Evolutionary conservation across 306 rosid species (phyloP).

Genomic region (Boehmeria nivea): DNA sequence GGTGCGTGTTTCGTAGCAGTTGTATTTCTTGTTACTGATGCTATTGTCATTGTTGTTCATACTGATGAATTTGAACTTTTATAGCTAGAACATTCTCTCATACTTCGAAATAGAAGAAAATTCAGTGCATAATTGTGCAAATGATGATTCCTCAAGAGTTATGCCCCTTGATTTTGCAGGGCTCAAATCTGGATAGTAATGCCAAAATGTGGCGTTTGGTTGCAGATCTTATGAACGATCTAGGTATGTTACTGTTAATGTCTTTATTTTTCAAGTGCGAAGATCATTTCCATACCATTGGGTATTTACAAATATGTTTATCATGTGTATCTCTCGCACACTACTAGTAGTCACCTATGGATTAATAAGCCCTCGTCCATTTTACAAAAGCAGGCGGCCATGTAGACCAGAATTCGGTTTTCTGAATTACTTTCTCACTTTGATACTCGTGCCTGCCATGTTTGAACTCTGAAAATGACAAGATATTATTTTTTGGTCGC

Average conservation of each 20-base stretch:
- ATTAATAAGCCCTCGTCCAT: not conserved
- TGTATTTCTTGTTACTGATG: slow-evolving; percentile 9
- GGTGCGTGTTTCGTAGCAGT: slow-evolving; percentile 32
- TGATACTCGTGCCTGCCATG: not conserved
- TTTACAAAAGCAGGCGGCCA: not conserved
- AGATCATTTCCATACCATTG: not conserved
- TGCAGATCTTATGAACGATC: slow-evolving; percentile 97
- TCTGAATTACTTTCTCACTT: not conserved
- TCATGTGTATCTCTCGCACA: too few species aligned
- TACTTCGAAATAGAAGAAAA: too few species aligned
- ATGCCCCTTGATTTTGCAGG: slow-evolving; percentile 44
- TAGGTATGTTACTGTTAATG: slow-evolving; percentile 43
- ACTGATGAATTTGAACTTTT: too few species aligned
- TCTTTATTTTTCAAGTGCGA: slow-evolving; percentile 8
- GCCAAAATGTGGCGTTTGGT: slow-evolving; percentile 98
- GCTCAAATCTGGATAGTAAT: slow-evolving; percentile 92
- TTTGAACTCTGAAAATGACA: slow-evolving; percentile 19
- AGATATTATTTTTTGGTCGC: slow-evolving; percentile 29
- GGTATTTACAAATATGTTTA: too few species aligned
- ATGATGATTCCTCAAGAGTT: slow-evolving; percentile 13
- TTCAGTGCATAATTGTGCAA: not conserved
- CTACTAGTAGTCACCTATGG: too few species aligned
- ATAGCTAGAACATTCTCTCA: too few species aligned
- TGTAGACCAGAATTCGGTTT: not conserved
- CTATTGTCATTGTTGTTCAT: not conserved